These are phyloP conservation scores for Nyssa sinensis DNA, from an alignment of 148 eudicot genomes.

Conservation along the genomic window DNA sequence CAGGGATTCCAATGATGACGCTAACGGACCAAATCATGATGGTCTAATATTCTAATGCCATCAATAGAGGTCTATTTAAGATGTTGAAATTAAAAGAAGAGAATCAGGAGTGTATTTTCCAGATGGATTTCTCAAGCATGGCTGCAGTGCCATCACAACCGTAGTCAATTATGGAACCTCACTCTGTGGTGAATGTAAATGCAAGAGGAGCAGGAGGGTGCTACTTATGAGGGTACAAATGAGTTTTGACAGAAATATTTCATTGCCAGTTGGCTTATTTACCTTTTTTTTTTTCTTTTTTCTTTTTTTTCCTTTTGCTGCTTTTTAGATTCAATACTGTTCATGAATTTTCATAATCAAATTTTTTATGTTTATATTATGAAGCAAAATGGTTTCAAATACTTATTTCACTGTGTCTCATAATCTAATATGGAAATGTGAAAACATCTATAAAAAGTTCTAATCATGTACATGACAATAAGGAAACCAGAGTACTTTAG, in stretches of 20 bases:
- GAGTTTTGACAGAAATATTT: neutral
- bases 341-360: neutral
- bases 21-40: neutral
- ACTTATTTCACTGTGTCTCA: neutral
- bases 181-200: neutral
- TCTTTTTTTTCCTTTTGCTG: neutral
- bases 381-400: neutral
- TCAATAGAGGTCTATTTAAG: neutral
- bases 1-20: neutral
- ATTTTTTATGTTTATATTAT: neutral
- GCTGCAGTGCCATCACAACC: neutral
- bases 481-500: neutral
- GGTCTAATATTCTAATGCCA: neutral
- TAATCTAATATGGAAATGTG: neutral
- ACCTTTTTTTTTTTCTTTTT: neutral
- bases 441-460: neutral
- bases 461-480: neutral
- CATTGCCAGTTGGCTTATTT: neutral
- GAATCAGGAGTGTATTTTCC: neutral
- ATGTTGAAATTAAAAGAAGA: neutral
- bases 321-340: neutral
- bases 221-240: neutral
- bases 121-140: neutral
- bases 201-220: neutral
- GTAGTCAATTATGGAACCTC: neutral